These are phyloP conservation scores for Pyrenula massariospora DNA, from an alignment of 495 filamentous ascomycete genomes.

Conservation along the genomic window DNA sequence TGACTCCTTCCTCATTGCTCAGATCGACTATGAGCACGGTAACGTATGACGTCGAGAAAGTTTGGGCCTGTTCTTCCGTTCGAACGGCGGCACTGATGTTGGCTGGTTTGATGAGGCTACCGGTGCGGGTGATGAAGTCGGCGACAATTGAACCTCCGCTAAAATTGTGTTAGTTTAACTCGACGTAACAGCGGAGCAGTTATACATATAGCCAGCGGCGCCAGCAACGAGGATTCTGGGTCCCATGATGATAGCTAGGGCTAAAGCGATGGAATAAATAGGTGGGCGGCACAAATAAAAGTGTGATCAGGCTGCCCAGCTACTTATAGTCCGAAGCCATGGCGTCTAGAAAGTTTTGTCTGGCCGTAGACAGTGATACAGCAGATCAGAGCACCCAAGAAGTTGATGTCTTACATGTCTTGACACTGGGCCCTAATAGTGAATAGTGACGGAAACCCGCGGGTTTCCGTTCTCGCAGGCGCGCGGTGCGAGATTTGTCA, in stretches of 20 bases:
- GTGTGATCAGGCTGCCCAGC: not conserved
- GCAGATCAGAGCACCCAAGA: not conserved
- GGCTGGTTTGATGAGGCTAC: slow-evolving; percentile 7
- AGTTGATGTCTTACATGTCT: not conserved
- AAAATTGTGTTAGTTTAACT: slow-evolving; percentile 7
- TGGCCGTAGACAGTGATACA: not conserved
- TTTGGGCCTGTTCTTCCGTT: slow-evolving; percentile 15
- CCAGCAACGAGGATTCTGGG: slow-evolving; percentile 19
- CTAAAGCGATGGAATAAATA: not conserved
- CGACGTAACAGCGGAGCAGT: slow-evolving; percentile 4
- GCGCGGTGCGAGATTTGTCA: not conserved
- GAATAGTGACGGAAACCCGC: not conserved
- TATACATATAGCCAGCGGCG: slow-evolving; percentile 22
- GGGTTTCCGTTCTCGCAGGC: not conserved
- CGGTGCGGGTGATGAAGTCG: slow-evolving; percentile 10
- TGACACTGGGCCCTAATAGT: not conserved
- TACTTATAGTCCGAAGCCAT: not conserved
- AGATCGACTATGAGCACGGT: slow-evolving; percentile 16
- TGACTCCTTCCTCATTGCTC: slow-evolving; percentile 9
- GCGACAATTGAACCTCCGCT: slow-evolving; percentile 18
- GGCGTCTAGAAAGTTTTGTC: not conserved
- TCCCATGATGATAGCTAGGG: slow-evolving; percentile 5
- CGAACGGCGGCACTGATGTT: slow-evolving; percentile 14
- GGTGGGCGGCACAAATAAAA: not conserved
- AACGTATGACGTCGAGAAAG: slow-evolving; percentile 11